These are phyloP conservation scores for Mallotus nudiflorus DNA, from an alignment of 345 rosid species.

Conservation along the genomic window DNA sequence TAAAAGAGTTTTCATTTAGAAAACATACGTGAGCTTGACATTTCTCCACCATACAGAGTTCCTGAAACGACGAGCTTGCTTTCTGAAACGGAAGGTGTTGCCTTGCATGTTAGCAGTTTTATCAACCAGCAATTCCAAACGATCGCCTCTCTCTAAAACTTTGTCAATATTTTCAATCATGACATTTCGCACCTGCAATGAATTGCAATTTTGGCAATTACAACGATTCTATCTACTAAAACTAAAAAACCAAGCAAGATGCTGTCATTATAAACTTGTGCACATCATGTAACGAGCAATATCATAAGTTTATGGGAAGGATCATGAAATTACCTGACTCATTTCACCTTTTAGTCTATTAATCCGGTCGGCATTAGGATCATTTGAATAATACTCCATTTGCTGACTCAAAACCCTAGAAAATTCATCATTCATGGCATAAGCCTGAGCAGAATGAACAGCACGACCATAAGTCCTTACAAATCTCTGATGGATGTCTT, in stretches of 20 bases:
- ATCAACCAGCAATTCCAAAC: constrained; percentile 91
- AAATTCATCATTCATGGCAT: constrained; percentile 93
- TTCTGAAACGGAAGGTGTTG: constrained; percentile 87
- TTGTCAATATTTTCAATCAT: constrained; percentile 97
- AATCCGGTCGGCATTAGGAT: constrained; percentile 92
- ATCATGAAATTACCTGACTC: constrained; percentile 63
- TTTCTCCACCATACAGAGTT: constrained; percentile 93
- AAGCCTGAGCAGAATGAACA: constrained; percentile 77
- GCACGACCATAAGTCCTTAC: constrained; percentile 70
- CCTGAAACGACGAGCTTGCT: constrained; percentile 91
- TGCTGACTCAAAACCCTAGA: constrained; percentile 95
- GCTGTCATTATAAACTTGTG: too few species aligned
- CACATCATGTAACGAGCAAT: background rate
- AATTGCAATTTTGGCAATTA: background rate
- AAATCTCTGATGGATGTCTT: constrained; percentile 93
- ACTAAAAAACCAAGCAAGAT: background rate
- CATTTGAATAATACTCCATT: constrained; percentile 78
- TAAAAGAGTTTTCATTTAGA: background rate
- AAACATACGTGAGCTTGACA: constrained; percentile 76
- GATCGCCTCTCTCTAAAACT: constrained; percentile 90
- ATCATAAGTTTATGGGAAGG: background rate
- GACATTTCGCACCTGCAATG: constrained; percentile 70
- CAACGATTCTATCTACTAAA: background rate
- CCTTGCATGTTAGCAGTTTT: constrained; percentile 96
- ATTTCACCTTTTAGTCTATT: constrained; percentile 90